Conservation (phyloP, 164 flowering plant species). For the Magnolia sinica region DNA sequence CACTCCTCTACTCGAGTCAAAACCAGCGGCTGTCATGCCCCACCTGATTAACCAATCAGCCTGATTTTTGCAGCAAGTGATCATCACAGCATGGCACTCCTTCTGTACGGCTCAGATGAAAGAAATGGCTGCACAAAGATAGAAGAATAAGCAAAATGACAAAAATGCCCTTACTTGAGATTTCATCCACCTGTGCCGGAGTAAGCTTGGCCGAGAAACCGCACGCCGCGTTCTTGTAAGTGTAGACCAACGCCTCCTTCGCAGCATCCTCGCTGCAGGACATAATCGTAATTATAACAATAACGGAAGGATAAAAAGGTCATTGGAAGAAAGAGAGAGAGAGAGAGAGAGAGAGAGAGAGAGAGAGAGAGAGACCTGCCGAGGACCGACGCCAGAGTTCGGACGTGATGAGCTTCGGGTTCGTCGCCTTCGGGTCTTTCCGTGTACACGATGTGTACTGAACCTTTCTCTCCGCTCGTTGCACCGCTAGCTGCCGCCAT, state of each 20-base stretch:
- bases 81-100: no score
- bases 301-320: background rate
- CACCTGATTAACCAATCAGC: no score
- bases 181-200: constrained; percentile 61
- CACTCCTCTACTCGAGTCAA: no score
- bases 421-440: constrained; percentile 50
- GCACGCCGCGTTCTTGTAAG: constrained; percentile 75
- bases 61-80: no score
- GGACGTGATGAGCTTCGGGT: constrained; percentile 54
- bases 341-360: no score
- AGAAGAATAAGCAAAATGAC: background rate
- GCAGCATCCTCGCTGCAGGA: constrained; percentile 78
- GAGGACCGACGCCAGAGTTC: constrained; percentile 60
- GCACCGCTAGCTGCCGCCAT: constrained; percentile 23
- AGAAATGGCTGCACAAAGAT: background rate
- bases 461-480: background rate
- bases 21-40: no score
- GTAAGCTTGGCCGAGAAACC: constrained; percentile 95
- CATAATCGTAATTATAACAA: no score
- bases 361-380: constrained; percentile 22
- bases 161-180: constrained; percentile 43
- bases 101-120: no score
- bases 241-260: constrained; percentile 66
- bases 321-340: background rate
- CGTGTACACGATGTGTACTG: constrained; percentile 74